These are phyloP conservation scores for Elsinoe australis DNA, from an alignment of 2,329 filamentous ascomycete species.

Conservation along the genomic window DNA sequence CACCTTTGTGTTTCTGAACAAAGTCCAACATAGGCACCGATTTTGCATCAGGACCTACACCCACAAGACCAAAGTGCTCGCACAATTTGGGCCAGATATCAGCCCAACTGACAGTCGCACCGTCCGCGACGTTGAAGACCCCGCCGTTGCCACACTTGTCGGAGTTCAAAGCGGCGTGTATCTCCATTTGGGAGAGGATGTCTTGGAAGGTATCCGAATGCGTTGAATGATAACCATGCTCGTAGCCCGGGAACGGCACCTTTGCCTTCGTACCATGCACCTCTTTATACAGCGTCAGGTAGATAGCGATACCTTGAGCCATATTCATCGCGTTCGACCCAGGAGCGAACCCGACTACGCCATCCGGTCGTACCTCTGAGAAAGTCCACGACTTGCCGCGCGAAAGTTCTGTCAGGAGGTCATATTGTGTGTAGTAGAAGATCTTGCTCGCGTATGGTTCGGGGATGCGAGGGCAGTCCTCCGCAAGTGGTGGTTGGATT, in stretches of 20 bases:
- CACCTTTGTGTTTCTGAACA: no score
- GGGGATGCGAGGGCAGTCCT: constrained; percentile 29
- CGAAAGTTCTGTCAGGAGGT: constrained; percentile 29
- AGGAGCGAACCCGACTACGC: constrained; percentile 35
- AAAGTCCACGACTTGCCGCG: constrained; percentile 32
- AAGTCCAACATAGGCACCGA: no score
- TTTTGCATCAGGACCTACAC: no score
- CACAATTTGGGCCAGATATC: constrained; percentile 24
- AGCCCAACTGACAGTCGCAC: constrained; percentile 22
- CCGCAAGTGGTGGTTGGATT: constrained; percentile 26
- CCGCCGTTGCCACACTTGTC: constrained; percentile 12
- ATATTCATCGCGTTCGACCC: constrained; percentile 33
- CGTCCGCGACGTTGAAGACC: constrained; percentile 25
- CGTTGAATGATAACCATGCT: constrained; percentile 28
- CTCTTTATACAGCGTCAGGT: constrained; percentile 31
- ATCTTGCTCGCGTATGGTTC: constrained; percentile 28
- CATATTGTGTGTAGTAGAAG: constrained; percentile 34
- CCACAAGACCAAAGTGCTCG: constrained; percentile 25
- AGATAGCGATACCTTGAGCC: constrained; percentile 31
- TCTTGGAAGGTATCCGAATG: constrained; percentile 31
- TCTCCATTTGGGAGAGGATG: constrained; percentile 27
- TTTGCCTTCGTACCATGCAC: constrained; percentile 29
- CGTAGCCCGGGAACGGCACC: constrained; percentile 31
- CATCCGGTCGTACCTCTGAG: constrained; percentile 33
- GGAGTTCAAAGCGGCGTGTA: constrained; percentile 19